phyloP scores from a whole-genome alignment of 1,284 basidiomycete genomes.

The Ganoderma meredithae region DNA sequence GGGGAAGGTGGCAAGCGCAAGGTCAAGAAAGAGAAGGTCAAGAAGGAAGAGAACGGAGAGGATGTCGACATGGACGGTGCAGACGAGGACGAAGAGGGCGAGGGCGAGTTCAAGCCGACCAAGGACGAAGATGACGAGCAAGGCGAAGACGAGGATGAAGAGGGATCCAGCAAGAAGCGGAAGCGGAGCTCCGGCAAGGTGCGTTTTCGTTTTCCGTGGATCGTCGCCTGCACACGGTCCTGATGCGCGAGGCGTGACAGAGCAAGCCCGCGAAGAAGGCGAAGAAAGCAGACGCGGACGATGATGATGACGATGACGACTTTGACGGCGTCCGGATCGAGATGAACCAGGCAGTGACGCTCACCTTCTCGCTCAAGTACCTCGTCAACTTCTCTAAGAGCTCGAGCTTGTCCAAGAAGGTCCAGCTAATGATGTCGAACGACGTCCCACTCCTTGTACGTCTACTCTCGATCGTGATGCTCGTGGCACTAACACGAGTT shows the following conservation, averaged over 20 bases:
- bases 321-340: conserved; percentile 77
- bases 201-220: conserved; percentile 23
- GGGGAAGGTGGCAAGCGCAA: conserved; percentile 50
- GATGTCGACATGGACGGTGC: conserved; percentile 47
- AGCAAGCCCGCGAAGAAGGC: conserved; percentile 58
- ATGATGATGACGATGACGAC: conserved; percentile 46
- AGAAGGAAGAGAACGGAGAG: conserved; percentile 51
- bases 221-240: not conserved
- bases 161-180: conserved; percentile 62
- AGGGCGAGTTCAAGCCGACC: conserved; percentile 52
- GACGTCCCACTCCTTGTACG: conserved; percentile 89
- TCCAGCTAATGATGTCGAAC: conserved; percentile 88
- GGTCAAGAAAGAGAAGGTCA: conserved; percentile 50
- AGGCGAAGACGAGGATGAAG: conserved; percentile 54
- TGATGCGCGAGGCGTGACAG: conserved; percentile 44
- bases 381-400: conserved; percentile 98
- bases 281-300: conserved; percentile 55
- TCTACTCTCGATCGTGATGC: conserved; percentile 5
- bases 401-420: conserved; percentile 75
- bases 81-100: conserved; percentile 50
- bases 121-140: conserved; percentile 41
- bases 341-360: conserved; percentile 90
- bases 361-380: conserved; percentile 98
- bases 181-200: conserved; percentile 70
- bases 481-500: not conserved